Evolutionary conservation across 768 basidiomycete species (phyloP).

Genomic region (Hericium coralloides): DNA sequence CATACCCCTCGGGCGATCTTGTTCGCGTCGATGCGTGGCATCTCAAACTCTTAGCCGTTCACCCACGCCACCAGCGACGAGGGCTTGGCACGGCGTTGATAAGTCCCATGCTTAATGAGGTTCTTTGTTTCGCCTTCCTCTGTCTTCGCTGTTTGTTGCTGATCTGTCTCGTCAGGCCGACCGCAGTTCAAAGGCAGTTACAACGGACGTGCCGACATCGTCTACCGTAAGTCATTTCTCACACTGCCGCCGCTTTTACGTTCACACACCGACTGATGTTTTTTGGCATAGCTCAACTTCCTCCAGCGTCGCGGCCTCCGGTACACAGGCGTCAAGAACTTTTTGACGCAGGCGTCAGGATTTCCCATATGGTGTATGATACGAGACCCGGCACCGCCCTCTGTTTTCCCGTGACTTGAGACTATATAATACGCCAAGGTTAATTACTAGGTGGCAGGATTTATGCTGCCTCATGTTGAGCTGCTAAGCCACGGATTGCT

Average conservation of each 20-base stretch:
- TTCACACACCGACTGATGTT: not conserved
- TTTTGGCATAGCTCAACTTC: not conserved
- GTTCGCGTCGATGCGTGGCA: constrained; percentile 1
- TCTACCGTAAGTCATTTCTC: not conserved
- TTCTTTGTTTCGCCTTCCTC: too few species aligned
- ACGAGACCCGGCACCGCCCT: not conserved
- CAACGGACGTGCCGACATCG: not conserved
- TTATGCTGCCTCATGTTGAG: too few species aligned
- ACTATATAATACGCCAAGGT: too few species aligned
- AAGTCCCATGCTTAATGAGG: too few species aligned
- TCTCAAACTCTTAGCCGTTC: constrained; percentile 1
- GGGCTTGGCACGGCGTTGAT: not conserved
- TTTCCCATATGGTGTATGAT: constrained; percentile 1
- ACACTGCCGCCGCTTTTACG: not conserved
- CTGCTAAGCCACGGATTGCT: too few species aligned
- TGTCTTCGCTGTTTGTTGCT: not conserved
- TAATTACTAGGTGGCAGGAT: too few species aligned
- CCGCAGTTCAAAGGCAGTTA: not conserved
- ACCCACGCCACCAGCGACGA: not conserved
- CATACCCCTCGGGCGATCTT: not conserved
- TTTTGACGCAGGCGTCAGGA: not conserved
- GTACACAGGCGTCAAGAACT: not conserved
- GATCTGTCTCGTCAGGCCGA: not conserved
- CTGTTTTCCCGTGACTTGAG: not conserved
- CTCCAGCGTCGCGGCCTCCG: not conserved